Base-by-base conservation (phyloP, 2,329 filamentous ascomycete genomes). In the Fusarium metavorans region DNA sequence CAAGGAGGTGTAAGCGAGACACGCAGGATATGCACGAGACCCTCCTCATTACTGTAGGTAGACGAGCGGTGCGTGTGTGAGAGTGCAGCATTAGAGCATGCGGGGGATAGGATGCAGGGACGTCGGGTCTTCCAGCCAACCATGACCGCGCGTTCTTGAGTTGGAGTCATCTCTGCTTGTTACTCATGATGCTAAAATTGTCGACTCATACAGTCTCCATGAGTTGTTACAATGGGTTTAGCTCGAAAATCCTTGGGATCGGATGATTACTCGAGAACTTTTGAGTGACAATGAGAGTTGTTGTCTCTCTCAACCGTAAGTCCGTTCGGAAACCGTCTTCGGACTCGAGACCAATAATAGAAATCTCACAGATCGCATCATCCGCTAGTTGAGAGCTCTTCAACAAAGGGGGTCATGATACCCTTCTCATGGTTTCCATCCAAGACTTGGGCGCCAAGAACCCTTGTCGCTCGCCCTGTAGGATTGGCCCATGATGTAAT, bases 1-100 rank as follows among this genome's bases (percentile, higher is more conserved):
- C 68, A 54, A 45, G 27, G n/a, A 45, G 41, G 45, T 59, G 61
- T 70, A 75, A 67, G 62, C 45, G 16, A n/a, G 34, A 41, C 43
- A 71, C 25, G 45, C 62, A 65, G 37, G 50, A 61, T 50, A 48
- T 58, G 57, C 30, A 39, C 20, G 34, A 37, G 48, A 71, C 39
- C 43, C 56, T 66, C 32, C 57, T 63, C 34, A 23, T 10, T 32
- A 32, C 30, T 32, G 14, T 32, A 20, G 48, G n/a, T 32, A 54
- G 18, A 54, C 48, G 48, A 32, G 32, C 16, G 14, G 39, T 30
- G 43, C 30, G 48, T 30, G 30, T 30, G 43, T 20, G 48, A 20
- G 25, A 50, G 35, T 30, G 58, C 61, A 34, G 43, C 70, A 39
- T 16, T 35, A 41, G 27, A 66, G 43, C 27, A 45, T 48, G 35